Conservation (phyloP, 495 filamentous ascomycete genomes). For the Talaromyces wortmannii region DNA sequence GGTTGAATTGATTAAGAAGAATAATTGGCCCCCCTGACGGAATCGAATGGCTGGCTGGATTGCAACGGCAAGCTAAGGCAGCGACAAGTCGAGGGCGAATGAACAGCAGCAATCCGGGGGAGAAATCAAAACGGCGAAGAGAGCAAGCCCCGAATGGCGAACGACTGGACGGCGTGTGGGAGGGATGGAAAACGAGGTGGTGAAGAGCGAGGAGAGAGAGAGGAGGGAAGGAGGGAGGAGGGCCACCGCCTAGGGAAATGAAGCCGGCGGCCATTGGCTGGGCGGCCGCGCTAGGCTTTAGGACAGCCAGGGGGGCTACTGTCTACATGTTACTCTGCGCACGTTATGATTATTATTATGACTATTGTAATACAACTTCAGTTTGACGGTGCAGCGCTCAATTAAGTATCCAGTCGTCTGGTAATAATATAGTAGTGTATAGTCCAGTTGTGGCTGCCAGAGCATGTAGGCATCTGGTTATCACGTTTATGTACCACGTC, state of each 20-base stretch:
- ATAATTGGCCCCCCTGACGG: constrained; percentile 4
- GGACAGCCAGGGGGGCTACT: too few species aligned
- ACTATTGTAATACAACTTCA: too few species aligned
- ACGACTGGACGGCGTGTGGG: constrained; percentile 5
- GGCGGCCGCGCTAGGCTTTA: too few species aligned
- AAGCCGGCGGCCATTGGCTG: too few species aligned
- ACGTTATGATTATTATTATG: too few species aligned
- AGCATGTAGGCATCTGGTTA: too few species aligned
- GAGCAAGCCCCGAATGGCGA: constrained; percentile 8
- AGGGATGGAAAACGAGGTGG: constrained; percentile 4
- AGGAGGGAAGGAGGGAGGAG: constrained; percentile 13
- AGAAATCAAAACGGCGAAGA: constrained; percentile 8
- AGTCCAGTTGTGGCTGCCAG: too few species aligned
- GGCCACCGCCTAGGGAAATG: constrained; percentile 11
- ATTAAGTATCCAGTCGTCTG: too few species aligned
- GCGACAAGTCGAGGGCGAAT: neutral
- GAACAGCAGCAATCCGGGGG: neutral
- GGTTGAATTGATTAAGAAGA: constrained; percentile 10
- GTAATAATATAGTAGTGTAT: too few species aligned
- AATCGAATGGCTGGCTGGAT: neutral
- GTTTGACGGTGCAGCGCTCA: too few species aligned
- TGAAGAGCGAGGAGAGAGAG: constrained; percentile 5
- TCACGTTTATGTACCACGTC: too few species aligned
- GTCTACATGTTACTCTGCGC: too few species aligned
- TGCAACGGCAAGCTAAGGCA: neutral